These are phyloP conservation scores for Aspergillus sp. DNA, from an alignment of 2,329 filamentous ascomycete species.

Conservation along the genomic window DNA sequence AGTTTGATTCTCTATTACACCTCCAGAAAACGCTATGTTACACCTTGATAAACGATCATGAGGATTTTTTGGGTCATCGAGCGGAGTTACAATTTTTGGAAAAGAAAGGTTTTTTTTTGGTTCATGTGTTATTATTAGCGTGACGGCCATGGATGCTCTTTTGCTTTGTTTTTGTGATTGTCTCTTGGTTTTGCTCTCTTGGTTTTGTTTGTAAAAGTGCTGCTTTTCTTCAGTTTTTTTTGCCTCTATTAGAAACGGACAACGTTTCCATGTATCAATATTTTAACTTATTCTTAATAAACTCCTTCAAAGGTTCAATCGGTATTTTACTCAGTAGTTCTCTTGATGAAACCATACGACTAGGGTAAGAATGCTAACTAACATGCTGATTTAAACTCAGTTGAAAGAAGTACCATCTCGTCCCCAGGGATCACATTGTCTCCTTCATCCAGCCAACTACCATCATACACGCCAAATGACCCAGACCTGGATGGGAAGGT, in stretches of 20 bases:
- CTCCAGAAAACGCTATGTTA: neutral
- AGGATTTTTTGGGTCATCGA: neutral
- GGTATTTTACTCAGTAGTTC: neutral
- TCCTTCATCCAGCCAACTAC: neutral
- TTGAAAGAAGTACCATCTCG: slow-evolving; percentile 14
- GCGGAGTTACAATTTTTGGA: neutral
- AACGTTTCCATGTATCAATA: neutral
- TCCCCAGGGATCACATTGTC: slow-evolving; percentile 1
- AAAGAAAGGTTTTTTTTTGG: neutral
- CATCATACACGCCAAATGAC: neutral
- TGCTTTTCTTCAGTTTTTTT: neutral
- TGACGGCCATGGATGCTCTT: neutral
- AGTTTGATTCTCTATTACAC: neutral
- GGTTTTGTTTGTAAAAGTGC: neutral
- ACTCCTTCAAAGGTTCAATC: neutral
- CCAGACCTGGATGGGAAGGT: neutral
- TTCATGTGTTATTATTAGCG: neutral
- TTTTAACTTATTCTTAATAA: neutral
- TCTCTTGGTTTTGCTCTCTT: neutral
- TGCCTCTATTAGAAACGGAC: neutral
- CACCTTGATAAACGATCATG: too few relatives aligned
- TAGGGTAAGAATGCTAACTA: neutral
- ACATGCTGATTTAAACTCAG: neutral
- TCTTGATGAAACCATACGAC: neutral
- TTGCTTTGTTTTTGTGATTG: neutral